Percentiles rank a stretch among this genome's conserved stretches.
These are phyloP conservation scores for Myotisia sp. DNA, from an alignment of 2,329 filamentous ascomycete species.

Conservation along the genomic window DNA sequence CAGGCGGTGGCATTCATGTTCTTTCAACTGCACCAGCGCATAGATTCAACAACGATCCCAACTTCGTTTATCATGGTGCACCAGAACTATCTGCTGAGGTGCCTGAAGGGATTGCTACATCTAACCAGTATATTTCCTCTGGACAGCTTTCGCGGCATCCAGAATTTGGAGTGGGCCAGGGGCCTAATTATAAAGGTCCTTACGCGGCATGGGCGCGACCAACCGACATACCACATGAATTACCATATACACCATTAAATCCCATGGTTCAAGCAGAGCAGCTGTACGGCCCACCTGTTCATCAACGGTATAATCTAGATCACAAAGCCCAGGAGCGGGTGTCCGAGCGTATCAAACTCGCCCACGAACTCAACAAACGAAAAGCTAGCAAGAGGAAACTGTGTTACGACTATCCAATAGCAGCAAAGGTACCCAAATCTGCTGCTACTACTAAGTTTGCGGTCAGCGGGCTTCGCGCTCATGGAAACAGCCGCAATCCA, in stretches of 20 bases:
- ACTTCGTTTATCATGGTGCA: conserved; percentile 16
- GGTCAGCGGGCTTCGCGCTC: too few relatives aligned
- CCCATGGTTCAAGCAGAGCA: conserved; percentile 18
- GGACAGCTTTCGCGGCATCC: conserved; percentile 23
- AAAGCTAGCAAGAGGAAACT: neutral
- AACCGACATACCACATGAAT: conserved; percentile 11
- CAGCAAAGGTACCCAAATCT: too few relatives aligned
- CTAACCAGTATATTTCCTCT: conserved; percentile 16
- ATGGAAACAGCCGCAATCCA: too few relatives aligned
- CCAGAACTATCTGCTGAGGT: conserved; percentile 1
- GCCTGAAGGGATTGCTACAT: neutral
- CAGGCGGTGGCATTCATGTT: conserved; percentile 40
- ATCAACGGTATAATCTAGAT: neutral
- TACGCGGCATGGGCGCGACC: conserved; percentile 28
- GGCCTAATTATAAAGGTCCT: conserved; percentile 26
- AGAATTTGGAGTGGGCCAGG: conserved; percentile 27
- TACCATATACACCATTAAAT: conserved; percentile 16
- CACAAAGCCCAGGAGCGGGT: conserved; percentile 6
- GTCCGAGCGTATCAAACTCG: neutral
- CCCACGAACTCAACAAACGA: neutral
- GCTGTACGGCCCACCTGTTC: conserved; percentile 16
- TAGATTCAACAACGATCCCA: conserved; percentile 11
- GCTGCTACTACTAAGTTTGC: too few relatives aligned
- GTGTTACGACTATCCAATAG: too few relatives aligned
- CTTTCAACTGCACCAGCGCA: conserved; percentile 27